Base-by-base conservation (phyloP, 2,329 filamentous ascomycete species). In the Paracamarosporium sp. region DNA sequence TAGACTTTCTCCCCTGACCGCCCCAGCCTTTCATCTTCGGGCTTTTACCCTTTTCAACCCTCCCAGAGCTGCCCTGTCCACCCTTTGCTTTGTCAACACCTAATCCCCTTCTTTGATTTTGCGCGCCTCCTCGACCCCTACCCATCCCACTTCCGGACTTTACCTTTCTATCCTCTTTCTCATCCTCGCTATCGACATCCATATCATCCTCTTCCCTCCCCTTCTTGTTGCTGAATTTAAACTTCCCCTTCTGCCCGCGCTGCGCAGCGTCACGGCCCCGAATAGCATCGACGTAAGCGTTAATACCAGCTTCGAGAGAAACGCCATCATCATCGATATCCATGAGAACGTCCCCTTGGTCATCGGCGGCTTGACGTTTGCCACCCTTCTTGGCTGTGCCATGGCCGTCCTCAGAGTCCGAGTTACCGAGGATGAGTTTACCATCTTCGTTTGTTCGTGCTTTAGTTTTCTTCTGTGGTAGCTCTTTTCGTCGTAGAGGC, bases 381-480 rank as follows among this genome's bases (percentile, higher is more conserved):
- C 45, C 83, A 80, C 58, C 60, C 27, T 68, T 69, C 59, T 70
- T 72, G 38, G 53, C 24, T 60, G 61, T 25, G 53, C 48, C 22
- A 46, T 22, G 6, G 15, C 85, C 83, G 66, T 70, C 68, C n/a
- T 77, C 76, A 5, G 83, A 82, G 17, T 77, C 77, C 3, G 47
- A 50, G 20, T 79, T 81, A 66, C 88, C 89, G 52, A 96, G 83
- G 63, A 96, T 85, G 40, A 96, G 85, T 79, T 93, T 95, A 60
- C 92, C 92, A 72, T 96, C 91, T 47, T 89, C 76, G 69, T 95
- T 88, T 11, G 76, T 78, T 53, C 72, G 80, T 40, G 79, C 85
- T 56, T 75, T 79, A 50, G 73, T 76, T 17, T 52, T 69, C 73
- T 74, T 74, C 62, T 63, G 68, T 9, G 74, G 74, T 15, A 81